These are phyloP conservation scores for Exophiala phaeomuriformis DNA, from an alignment of 2,329 filamentous ascomycete species.

Conservation along the genomic window DNA sequence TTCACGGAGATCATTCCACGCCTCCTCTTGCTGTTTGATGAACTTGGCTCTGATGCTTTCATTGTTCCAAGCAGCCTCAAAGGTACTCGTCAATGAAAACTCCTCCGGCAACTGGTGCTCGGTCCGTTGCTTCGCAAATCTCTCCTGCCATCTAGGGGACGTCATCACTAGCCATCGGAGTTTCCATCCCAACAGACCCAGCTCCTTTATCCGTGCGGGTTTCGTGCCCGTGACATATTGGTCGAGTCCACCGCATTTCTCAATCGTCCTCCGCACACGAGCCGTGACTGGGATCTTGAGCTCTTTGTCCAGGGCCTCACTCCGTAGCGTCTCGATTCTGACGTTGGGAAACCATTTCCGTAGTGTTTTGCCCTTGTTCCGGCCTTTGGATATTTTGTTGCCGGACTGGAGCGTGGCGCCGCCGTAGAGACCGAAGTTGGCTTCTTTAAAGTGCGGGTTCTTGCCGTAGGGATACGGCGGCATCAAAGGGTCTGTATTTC, in stretches of 20 bases:
- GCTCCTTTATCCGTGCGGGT: conserved; percentile 67
- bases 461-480: conserved; percentile 44
- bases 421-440: conserved; percentile 44
- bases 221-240: conserved; percentile 82
- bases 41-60: conserved; percentile 38
- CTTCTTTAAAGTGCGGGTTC: conserved; percentile 39
- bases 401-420: conserved; percentile 42
- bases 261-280: conserved; percentile 51
- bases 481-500: conserved; percentile 29
- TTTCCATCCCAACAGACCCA: conserved; percentile 85
- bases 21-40: conserved; percentile 35
- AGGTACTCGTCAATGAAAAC: conserved; percentile 30
- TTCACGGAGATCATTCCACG: conserved; percentile 26
- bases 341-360: conserved; percentile 46
- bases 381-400: conserved; percentile 45
- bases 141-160: conserved; percentile 57
- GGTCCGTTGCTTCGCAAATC: conserved; percentile 59
- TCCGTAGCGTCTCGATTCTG: conserved; percentile 41
- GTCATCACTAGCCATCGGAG: conserved; percentile 87
- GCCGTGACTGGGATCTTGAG: conserved; percentile 43
- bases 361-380: conserved; percentile 44
- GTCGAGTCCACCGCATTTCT: conserved; percentile 82
- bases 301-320: conserved; percentile 37
- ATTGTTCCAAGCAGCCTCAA: conserved; percentile 38
- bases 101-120: conserved; percentile 57